Base-by-base conservation (phyloP, 148 eudicot genomes). In the Silene latifolia region DNA sequence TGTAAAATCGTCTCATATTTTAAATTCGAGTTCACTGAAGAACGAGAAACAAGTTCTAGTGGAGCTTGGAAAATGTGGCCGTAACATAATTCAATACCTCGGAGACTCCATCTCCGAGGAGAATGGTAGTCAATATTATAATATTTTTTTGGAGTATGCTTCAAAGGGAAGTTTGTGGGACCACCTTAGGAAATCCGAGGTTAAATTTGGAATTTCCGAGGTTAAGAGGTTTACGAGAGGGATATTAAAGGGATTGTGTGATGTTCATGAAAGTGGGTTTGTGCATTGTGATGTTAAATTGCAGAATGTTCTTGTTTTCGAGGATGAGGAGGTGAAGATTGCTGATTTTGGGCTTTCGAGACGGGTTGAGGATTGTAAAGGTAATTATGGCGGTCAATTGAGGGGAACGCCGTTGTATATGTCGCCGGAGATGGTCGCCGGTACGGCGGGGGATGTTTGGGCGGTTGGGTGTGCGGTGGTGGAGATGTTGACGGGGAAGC, bases 281-380 rank as follows among this genome's bases (percentile, higher is more conserved):
- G 97, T 85, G 67, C 98, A 93, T 63, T 88, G 95, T 18, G 98
- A 94, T 44, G 73, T 94, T 0, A 94, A 94, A 86, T 83, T 88
- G 5, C 87, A 88, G 17, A 94, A 94, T 35, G 62, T 91, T 0
- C 87, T 94, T 2, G 47, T 87, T 19, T 85, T 86, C 35, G 59
- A 53, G 0, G 63, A 87, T 14, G 89, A 81, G 0, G 74, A 23
- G 0, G 89, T 78, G 0, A 91, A 90, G 53, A 83, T 94, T 14
- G 89, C 90, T 0, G 98, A 94, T 85, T 94, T 94, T 14, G 98
- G 98, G 29, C 69, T 94, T 46, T 91, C 98, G 13, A 91, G 80
- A 78, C 79, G 62, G 23, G 81, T 54, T 8, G 79, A 19, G 0
- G 84, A 73, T 15, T 14, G 14, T 72, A n/a, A n/a, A n/a, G n/a